Evolutionary conservation across 2,329 filamentous ascomycete genomes (phyloP).

Genomic region (Chrysoporthe deuterocubensis): DNA sequence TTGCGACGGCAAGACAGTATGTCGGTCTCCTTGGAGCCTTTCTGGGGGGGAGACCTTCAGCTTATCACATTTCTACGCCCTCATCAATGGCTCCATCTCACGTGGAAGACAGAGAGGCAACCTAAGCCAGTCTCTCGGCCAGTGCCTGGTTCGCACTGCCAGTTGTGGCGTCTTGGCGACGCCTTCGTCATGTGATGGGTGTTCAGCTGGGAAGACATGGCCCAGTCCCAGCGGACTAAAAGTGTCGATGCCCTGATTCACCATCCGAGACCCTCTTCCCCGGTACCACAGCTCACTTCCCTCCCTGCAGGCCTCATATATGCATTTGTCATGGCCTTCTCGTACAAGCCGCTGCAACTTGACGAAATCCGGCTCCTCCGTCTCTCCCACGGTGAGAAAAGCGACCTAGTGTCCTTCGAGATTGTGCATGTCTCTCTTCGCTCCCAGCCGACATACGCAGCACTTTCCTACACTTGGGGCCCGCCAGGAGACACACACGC

Average conservation of each 20-base stretch:
- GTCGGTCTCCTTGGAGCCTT: not conserved
- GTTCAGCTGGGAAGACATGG: not conserved
- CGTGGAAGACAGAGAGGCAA: not conserved
- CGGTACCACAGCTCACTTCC: not conserved
- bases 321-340: not conserved
- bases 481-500: not conserved
- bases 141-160: not conserved
- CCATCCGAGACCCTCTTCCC: not conserved
- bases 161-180: not conserved
- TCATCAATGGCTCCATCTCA: not conserved
- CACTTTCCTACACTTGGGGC: constrained; percentile 1
- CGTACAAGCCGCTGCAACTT: not conserved
- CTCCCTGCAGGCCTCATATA: not conserved
- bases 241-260: not conserved
- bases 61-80: not conserved
- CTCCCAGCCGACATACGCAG: not conserved
- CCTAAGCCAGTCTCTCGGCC: not conserved
- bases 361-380: constrained; percentile 6
- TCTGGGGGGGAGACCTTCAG: not conserved
- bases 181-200: not conserved
- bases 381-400: not conserved
- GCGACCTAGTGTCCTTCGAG: not conserved
- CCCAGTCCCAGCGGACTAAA: not conserved
- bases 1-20: not conserved
- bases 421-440: not conserved